Evolutionary conservation across 352 stramenopile species (phyloP), one percentile per base, ranked within the genome.

Genomic region (Phytophthora sojae): DNA sequence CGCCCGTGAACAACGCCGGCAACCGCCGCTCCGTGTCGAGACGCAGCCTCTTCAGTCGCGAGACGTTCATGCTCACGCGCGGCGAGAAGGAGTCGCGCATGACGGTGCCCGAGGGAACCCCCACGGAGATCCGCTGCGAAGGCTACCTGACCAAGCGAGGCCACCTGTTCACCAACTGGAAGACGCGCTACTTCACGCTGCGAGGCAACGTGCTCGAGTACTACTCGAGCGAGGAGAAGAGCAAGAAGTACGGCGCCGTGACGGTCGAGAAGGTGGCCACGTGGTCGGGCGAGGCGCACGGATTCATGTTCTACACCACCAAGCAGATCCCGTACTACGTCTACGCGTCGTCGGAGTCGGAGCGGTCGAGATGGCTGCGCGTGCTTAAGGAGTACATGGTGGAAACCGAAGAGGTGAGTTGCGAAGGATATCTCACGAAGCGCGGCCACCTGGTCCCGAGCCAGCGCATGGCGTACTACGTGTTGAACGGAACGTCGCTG

Each of bases 301-400:
- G 89, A 29, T 97, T 97, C 65, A 97, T 96, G 90, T 97, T 97
- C 54, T 95, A 95, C 74, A 97, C 90, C 25, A 88, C 82, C 37
- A 96, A 97, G 73, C 89, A 96, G 71, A 91, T 96, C 12, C 88
- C 90, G 6, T 97, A 96, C 72, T 97, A 96, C 54, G 90, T 97
- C 42, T 97, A 96, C 67, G 90, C 90, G 9, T 86, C 88, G 29
- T 95, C 89, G 2, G 90, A 96, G 51, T 70, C 66, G 4, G 89
- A 97, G 64, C 79, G 88, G 0, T 80, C 80, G 35, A 91, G 87
- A 55, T 97, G 90, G 90, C 61, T 97, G 49, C 85, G 89, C 54
- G 90, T 89, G 42, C 63, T 97, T 19, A 90, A 91, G 61, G 89
- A 96, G 39, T 96, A 93, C 64, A 92, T 91, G 73, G 86, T 94